phyloP scores from a whole-genome alignment of 2,329 filamentous ascomycete species.

The Scytalidium sp. region DNA sequence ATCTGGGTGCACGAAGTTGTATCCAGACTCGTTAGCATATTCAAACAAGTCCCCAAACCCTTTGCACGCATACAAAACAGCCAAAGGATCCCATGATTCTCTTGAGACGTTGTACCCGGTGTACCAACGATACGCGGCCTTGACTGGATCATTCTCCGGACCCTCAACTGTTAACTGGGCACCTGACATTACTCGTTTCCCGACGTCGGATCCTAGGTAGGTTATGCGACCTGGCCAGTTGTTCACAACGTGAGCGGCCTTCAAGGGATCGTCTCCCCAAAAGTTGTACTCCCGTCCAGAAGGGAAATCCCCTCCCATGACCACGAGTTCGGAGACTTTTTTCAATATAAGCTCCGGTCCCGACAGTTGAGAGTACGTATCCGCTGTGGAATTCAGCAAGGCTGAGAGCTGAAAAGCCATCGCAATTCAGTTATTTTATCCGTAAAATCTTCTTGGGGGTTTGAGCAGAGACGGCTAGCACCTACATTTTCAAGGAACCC shows the following conservation, averaged over 20 bases:
- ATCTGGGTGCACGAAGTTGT: constrained; percentile 36
- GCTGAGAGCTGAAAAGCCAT: constrained; percentile 38
- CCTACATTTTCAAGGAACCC: constrained; percentile 41
- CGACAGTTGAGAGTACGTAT: constrained; percentile 34
- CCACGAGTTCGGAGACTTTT: constrained; percentile 46
- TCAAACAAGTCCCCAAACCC: constrained; percentile 34
- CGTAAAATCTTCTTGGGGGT: no score
- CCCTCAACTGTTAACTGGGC: constrained; percentile 29
- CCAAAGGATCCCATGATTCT: constrained; percentile 40
- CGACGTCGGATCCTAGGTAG: constrained; percentile 43
- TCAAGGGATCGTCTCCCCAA: constrained; percentile 33
- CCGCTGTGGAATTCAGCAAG: constrained; percentile 41
- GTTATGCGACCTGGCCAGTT: constrained; percentile 39
- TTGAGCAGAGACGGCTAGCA: constrained; percentile 8
- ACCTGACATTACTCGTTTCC: constrained; percentile 38
- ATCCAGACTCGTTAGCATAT: constrained; percentile 35
- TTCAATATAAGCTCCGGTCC: constrained; percentile 37
- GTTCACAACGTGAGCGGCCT: constrained; percentile 42
- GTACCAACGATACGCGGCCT: constrained; percentile 38
- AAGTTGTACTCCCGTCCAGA: constrained; percentile 48
- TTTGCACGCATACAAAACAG: constrained; percentile 36
- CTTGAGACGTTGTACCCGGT: constrained; percentile 28
- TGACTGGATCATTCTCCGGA: constrained; percentile 31
- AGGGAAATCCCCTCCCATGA: constrained; percentile 51
- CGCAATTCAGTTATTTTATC: no score